Base-by-base conservation (phyloP, 208 protist species). In the Crithidia acanthocephali region DNA sequence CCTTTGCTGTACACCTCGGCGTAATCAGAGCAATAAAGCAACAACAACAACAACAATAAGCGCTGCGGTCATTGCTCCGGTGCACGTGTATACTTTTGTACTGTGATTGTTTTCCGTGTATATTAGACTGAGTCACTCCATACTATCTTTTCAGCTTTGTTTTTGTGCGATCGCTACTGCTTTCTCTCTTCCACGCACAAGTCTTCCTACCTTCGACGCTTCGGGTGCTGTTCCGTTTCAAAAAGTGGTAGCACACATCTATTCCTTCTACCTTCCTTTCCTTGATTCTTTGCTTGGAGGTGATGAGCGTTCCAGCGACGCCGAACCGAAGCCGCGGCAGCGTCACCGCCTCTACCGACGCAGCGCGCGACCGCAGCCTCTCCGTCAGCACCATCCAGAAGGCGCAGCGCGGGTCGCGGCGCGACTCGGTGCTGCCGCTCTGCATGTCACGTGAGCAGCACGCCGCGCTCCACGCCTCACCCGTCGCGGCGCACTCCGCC, bases 371-470 rank as follows among this genome's bases (percentile, higher is more conserved):
- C 23, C 45, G 62, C 48, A 67, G 33, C 25, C 37, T 51, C 18
- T 72, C 64, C 27, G 33, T 72, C 18, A 47, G 16, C 32, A 22
- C 40, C 27, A 57, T 20, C 20, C 57, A 67, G 8, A 30, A 47
- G 30, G 64, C 61, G 22, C 53, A 53, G 10, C 58, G 45, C 18
- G 6, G 33, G 27, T 70, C 69, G 30, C 66, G 62, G 37, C 73
- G 71, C n/a, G 51, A 55, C 6, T 74, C 66, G 28, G 47, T 59
- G 20, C 71, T 83, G 67, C 84, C 84, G 28, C 70, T 84, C 20
- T 89, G 77, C 66, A 85, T 86, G 66, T 84, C 84, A 2, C 68
- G 73, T n/a, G 55, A 64, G 9, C 80, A 85, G 64, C 73, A 85
- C 6, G 80, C 76, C 8, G 79, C 79, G 32, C 40, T 35, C 9